Evolutionary conservation across 176 grass and related monocot genomes (phyloP).

Genomic region (Neostapfia colusana): DNA sequence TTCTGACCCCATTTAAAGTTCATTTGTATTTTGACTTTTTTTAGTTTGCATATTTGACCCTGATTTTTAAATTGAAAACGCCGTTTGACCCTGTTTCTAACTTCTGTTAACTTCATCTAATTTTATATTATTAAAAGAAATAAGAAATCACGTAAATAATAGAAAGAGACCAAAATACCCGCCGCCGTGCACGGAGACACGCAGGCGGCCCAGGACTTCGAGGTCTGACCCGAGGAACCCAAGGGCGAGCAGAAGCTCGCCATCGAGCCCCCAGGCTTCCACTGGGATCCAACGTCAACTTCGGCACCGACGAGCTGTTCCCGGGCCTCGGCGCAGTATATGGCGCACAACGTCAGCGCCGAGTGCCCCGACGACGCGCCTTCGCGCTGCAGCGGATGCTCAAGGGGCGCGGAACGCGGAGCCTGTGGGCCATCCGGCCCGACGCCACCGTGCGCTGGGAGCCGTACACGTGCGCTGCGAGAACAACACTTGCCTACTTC

Average conservation of each 20-base stretch:
- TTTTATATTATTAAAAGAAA: too few species aligned
- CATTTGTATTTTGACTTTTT: too few species aligned
- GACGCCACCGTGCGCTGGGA: constrained; percentile 73
- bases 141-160: too few species aligned
- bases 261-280: constrained; percentile 64
- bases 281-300: constrained; percentile 52
- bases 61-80: too few species aligned
- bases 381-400: constrained; percentile 66
- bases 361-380: constrained; percentile 66
- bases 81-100: too few species aligned
- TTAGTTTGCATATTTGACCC: too few species aligned
- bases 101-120: too few species aligned
- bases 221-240: constrained; percentile 59
- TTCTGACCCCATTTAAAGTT: too few species aligned
- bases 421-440: constrained; percentile 67
- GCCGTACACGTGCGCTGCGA: constrained; percentile 85
- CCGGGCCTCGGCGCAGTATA: constrained; percentile 58
- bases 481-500: constrained; percentile 79
- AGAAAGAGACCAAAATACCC: too few species aligned
- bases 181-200: constrained; percentile 48
- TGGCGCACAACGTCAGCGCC: constrained; percentile 50
- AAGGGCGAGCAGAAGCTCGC: constrained; percentile 57
- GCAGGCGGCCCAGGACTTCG: constrained; percentile 20
- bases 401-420: constrained; percentile 75
- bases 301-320: constrained; percentile 69